Percentiles rank a stretch among this genome's conserved stretches.
Evolutionary conservation across 129 eudicot species (phyloP).

Genomic region (Logfia minima): DNA sequence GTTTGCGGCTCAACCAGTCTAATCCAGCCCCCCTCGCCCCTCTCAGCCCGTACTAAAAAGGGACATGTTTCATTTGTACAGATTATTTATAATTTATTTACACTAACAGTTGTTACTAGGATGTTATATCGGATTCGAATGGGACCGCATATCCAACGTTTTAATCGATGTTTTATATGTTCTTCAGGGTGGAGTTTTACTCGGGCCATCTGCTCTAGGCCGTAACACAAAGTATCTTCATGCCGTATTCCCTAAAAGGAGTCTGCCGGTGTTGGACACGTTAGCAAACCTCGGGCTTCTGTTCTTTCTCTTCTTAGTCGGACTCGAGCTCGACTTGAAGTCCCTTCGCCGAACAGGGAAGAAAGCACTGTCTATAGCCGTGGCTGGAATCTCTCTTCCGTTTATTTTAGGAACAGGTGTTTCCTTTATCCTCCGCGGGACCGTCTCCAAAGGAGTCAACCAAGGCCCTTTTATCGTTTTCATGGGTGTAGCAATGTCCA

Average conservation of each 20-base stretch:
- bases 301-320: slow-evolving; percentile 75
- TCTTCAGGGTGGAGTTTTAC: slow-evolving; percentile 68
- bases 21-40: too few species aligned
- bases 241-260: slow-evolving; percentile 56
- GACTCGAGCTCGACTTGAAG: slow-evolving; percentile 66
- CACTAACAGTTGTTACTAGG: background rate
- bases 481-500: slow-evolving; percentile 89
- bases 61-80: background rate
- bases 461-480: slow-evolving; percentile 67
- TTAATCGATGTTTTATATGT: background rate
- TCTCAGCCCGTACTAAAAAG: background rate
- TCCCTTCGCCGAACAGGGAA: slow-evolving; percentile 65
- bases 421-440: slow-evolving; percentile 50
- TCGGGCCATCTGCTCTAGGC: slow-evolving; percentile 83
- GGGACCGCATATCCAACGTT: background rate
- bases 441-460: slow-evolving; percentile 48
- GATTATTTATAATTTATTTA: background rate
- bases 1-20: too few species aligned
- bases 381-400: slow-evolving; percentile 66
- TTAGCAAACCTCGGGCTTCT: slow-evolving; percentile 78
- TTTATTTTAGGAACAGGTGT: slow-evolving; percentile 63
- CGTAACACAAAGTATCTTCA: slow-evolving; percentile 52
- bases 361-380: slow-evolving; percentile 53
- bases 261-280: slow-evolving; percentile 74
- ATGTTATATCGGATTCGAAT: background rate